These are phyloP conservation scores for Omphalotus olearius DNA, from an alignment of 1,284 basidiomycete species.

Conservation along the genomic window DNA sequence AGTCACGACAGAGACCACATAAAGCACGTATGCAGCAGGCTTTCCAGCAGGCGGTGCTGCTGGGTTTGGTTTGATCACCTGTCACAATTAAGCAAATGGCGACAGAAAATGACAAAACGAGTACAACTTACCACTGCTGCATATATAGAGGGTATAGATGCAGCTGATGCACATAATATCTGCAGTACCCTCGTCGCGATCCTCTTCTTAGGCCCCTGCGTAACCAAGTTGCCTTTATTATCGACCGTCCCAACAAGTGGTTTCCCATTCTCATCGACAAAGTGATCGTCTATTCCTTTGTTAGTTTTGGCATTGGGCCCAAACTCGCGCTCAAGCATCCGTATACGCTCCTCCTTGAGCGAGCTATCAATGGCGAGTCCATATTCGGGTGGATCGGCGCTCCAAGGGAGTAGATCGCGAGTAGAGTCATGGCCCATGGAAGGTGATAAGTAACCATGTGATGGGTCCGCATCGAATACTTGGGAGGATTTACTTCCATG, in stretches of 20 bases:
- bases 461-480: conserved; percentile 20
- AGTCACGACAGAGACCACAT: conserved; percentile 51
- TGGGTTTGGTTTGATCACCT: conserved; percentile 54
- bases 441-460: conserved; percentile 21
- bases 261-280: conserved; percentile 41
- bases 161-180: conserved; percentile 44
- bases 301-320: conserved; percentile 31
- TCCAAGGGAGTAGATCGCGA: conserved; percentile 45
- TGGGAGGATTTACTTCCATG: conserved; percentile 20
- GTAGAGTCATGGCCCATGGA: conserved; percentile 33
- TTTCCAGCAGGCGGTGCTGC: conserved; percentile 54
- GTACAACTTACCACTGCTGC: conserved; percentile 43
- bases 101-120: not conserved
- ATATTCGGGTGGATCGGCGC: conserved; percentile 37
- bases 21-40: conserved; percentile 52
- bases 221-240: conserved; percentile 50
- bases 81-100: conserved; percentile 12
- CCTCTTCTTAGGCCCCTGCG: conserved; percentile 60
- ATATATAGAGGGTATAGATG: conserved; percentile 55
- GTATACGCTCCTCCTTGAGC: conserved; percentile 60
- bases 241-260: conserved; percentile 55
- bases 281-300: conserved; percentile 24
- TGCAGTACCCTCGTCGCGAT: conserved; percentile 43
- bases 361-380: conserved; percentile 39
- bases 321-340: conserved; percentile 68